Evolutionary conservation across 1,284 basidiomycete genomes (phyloP).

Genomic region (Pseudozyma thailandica): DNA sequence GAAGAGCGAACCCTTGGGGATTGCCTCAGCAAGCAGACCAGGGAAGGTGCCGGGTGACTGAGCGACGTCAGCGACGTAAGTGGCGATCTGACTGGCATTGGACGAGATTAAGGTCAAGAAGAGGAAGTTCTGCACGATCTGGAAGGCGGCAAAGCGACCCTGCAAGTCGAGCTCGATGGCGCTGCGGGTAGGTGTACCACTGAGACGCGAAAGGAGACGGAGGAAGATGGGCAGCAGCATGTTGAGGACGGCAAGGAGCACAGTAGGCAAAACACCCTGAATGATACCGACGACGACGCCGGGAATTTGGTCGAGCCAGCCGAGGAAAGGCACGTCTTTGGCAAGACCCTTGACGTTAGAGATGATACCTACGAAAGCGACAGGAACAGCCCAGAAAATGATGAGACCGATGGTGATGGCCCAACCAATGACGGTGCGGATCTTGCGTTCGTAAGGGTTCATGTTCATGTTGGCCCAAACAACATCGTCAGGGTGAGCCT

Average conservation of each 20-base stretch:
- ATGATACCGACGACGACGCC: conserved; percentile 79
- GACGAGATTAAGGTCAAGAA: conserved; percentile 62
- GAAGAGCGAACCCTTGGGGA: conserved; percentile 89
- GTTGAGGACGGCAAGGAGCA: conserved; percentile 86
- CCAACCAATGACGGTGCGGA: conserved; percentile 72
- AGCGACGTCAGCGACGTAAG: conserved; percentile 41
- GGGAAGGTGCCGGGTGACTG: conserved; percentile 51
- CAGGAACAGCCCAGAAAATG: conserved; percentile 72
- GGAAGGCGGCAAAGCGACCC: conserved; percentile 90
- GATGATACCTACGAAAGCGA: conserved; percentile 82
- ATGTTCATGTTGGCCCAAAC: conserved; percentile 88
- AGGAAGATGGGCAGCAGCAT: conserved; percentile 88
- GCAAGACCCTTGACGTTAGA: conserved; percentile 84
- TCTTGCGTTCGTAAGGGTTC: conserved; percentile 86
- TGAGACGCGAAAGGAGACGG: conserved; percentile 78
- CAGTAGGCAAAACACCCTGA: conserved; percentile 78
- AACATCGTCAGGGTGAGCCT: conserved; percentile 74
- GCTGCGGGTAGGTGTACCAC: conserved; percentile 82
- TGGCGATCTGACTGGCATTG: conserved; percentile 46
- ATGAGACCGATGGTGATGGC: conserved; percentile 74
- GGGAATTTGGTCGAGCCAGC: conserved; percentile 80
- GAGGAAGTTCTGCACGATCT: conserved; percentile 71
- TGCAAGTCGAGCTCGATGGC: conserved; percentile 89
- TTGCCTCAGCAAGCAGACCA: conserved; percentile 70
- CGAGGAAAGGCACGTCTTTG: conserved; percentile 76